Evolutionary conservation across 345 rosid species (phyloP), one percentile per base, ranked within the genome.

Genomic region (Melastoma malabathricum): DNA sequence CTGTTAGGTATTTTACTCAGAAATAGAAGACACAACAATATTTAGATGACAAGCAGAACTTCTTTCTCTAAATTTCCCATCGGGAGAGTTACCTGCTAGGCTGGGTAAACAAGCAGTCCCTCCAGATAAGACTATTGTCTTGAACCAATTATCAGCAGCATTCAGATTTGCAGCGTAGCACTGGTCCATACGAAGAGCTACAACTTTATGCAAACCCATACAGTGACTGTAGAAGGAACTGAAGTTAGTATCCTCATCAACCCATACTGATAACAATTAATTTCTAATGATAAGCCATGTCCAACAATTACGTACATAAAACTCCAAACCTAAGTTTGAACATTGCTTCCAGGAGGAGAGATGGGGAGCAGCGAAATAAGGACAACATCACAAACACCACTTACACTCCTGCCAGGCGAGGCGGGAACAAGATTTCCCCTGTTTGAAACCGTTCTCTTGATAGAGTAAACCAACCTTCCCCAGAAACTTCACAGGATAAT

Each of bases 151-250:
- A 70, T 74, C 78, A 34, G 86, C 89, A 39, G 68, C 71, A 49
- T 72, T 45, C 46, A 90, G 72, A 57, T 77, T 85, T 0, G 92
- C 84, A 45, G 69, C 69, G 60, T 80, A 75, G 61, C 96, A 86
- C 67, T 90, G 96, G 55, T 90, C 94, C 82, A 90, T 90, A 72
- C 98, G 86, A 23, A 82, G 96, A 47, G 87, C 75, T 46, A 90
- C 79, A 13, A 92, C 98, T 66, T 90, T 92, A 46, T 76, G 84
- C 73, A 90, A 76, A 59, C 92, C 77, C 98, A 89, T 89, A 13
- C 86, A 69, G 19, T 56, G 73, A 72, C 98, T 86, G 73, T 15
- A 50, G 55, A 59, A 47, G 48, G 47, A 31, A 57, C 38, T 62
- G 25, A 15, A 56, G 17, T 3, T 50, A 47, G 13, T 38, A 15